A percentile compares a stretch with the other conserved stretches of the same genome.
phyloP scores from a whole-genome alignment of 441 rosid species.

The Breynia disticha region DNA sequence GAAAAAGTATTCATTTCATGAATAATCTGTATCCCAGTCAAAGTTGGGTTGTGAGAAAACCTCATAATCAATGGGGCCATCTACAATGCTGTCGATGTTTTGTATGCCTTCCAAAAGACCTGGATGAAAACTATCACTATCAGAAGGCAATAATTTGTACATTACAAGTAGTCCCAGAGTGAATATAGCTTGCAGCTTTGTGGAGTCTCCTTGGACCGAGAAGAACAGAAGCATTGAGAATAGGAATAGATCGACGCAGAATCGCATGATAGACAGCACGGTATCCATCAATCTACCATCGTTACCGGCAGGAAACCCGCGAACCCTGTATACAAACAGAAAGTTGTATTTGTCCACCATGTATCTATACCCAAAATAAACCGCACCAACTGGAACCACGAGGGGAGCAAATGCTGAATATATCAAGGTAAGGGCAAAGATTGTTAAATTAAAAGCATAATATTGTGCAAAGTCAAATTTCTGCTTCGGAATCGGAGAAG shows the following conservation, averaged over 20 bases:
- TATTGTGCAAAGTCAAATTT: slow-evolving; percentile 93
- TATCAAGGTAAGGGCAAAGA: slow-evolving; percentile 86
- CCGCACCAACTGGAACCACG: slow-evolving; percentile 84
- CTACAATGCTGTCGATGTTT: slow-evolving; percentile 63
- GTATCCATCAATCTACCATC: slow-evolving; percentile 97
- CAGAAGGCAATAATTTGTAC: slow-evolving; percentile 79
- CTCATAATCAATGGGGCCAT: slow-evolving; percentile 83
- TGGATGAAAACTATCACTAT: slow-evolving; percentile 49
- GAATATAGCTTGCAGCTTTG: slow-evolving; percentile 92
- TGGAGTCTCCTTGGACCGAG: slow-evolving; percentile 83
- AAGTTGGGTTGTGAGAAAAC: slow-evolving; percentile 77
- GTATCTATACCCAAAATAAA: slow-evolving; percentile 89
- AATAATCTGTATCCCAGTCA: slow-evolving; percentile 74
- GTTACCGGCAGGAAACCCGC: slow-evolving; percentile 91
- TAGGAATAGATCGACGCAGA: slow-evolving; percentile 77
- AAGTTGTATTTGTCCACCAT: slow-evolving; percentile 95
- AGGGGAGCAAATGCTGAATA: slow-evolving; percentile 87
- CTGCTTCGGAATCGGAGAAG: slow-evolving; percentile 89
- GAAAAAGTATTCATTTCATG: slow-evolving; percentile 18
- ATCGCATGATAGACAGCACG: slow-evolving; percentile 67
- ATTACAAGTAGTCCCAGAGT: slow-evolving; percentile 73
- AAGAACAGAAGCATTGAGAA: slow-evolving; percentile 80
- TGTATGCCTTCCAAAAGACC: slow-evolving; percentile 64
- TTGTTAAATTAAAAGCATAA: slow-evolving; percentile 87
- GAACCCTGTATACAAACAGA: slow-evolving; percentile 80